Percentiles rank a stretch among this genome's conserved stretches.
phyloP scores from a whole-genome alignment of 176 grass and related monocot genomes.

The Guadua angustifolia region DNA sequence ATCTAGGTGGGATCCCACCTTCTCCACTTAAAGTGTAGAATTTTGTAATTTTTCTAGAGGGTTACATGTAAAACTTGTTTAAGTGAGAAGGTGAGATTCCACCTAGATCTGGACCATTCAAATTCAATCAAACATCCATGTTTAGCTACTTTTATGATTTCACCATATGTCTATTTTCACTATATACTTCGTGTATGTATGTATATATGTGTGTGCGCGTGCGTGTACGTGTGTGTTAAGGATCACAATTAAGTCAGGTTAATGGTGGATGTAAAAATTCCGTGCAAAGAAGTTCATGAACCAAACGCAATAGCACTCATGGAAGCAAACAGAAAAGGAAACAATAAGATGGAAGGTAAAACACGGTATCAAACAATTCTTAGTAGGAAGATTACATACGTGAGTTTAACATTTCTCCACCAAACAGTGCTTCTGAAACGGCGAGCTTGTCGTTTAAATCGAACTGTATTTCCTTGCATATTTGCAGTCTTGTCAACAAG shows the following conservation, averaged over 20 bases:
- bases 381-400: conserved; percentile 53
- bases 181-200: too few species aligned
- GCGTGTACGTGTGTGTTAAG: neutral
- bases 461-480: conserved; percentile 94
- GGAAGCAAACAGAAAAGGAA: neutral
- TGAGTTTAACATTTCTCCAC: conserved; percentile 95
- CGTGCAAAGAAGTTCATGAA: conserved; percentile 9
- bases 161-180: too few species aligned
- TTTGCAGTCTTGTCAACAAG: conserved; percentile 89
- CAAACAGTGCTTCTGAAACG: conserved; percentile 79
- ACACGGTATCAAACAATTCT: neutral
- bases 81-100: too few species aligned
- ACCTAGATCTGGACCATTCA: too few species aligned
- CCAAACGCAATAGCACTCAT: neutral
- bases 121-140: too few species aligned
- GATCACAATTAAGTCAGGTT: conserved; percentile 5
- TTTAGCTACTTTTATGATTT: too few species aligned
- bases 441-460: conserved; percentile 91
- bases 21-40: too few species aligned
- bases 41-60: too few species aligned
- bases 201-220: too few species aligned
- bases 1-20: too few species aligned
- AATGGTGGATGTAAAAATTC: neutral
- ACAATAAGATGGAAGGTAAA: neutral
- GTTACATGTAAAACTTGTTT: too few species aligned